Percentiles rank a stretch among this genome's conserved stretches.
These are phyloP conservation scores for Ascobolus immersus DNA, from an alignment of 495 filamentous ascomycete genomes.

Conservation along the genomic window DNA sequence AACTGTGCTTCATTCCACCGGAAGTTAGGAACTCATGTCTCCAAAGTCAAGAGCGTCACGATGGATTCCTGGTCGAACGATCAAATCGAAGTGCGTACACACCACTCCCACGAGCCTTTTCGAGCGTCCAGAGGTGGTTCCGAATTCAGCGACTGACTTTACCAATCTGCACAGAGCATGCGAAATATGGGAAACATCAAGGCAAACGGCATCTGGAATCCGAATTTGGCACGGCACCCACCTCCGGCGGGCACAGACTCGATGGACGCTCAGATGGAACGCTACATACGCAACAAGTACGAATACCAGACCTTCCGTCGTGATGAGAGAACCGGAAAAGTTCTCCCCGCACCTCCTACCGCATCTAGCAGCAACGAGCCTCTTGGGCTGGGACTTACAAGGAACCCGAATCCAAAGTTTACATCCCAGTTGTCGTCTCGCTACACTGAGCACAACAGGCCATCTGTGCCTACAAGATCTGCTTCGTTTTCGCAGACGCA, in stretches of 20 bases:
- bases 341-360: too few relatives aligned
- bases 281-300: constrained; percentile 85
- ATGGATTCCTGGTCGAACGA: constrained; percentile 94
- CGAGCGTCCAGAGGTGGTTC: too few relatives aligned
- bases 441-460: too few relatives aligned
- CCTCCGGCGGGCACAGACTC: constrained; percentile 78
- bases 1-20: constrained; percentile 88
- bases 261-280: constrained; percentile 74
- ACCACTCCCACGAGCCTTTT: too few relatives aligned
- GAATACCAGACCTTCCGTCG: constrained; percentile 34
- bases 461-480: too few relatives aligned
- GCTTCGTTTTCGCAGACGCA: too few relatives aligned
- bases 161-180: constrained; percentile 42
- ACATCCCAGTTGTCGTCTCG: too few relatives aligned
- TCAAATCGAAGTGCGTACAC: constrained; percentile 59
- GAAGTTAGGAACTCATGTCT: constrained; percentile 90
- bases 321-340: too few relatives aligned
- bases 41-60: constrained; percentile 90
- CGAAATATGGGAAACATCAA: constrained; percentile 61
- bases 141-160: constrained; percentile 6
- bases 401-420: too few relatives aligned
- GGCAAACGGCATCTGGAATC: constrained; percentile 73
- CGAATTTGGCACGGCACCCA: constrained; percentile 49
- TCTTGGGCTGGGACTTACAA: too few relatives aligned
- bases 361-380: too few relatives aligned